A percentile compares a stretch with the other conserved stretches of the same genome.
phyloP scores from a whole-genome alignment of 495 filamentous ascomycete genomes.

The Friedmanniomyces simplex region DNA sequence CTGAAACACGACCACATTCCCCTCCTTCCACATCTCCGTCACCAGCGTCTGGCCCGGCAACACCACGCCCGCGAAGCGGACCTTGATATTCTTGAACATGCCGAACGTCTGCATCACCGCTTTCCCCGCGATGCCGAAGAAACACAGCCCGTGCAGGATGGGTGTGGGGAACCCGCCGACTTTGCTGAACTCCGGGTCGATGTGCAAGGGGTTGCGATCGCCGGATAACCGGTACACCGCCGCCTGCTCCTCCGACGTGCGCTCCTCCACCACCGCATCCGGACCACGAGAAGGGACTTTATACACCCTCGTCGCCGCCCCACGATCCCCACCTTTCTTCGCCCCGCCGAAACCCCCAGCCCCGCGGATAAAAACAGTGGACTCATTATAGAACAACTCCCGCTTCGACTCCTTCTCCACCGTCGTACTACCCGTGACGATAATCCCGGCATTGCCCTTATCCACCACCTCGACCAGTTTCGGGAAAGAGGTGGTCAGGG shows the following conservation, averaged over 20 bases:
- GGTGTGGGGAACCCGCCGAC: slow-evolving; percentile 92
- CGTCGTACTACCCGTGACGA: slow-evolving; percentile 69
- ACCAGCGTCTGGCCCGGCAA: slow-evolving; percentile 85
- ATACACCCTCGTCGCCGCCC: slow-evolving; percentile 67
- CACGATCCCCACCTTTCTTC: slow-evolving; percentile 66
- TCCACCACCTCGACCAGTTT: slow-evolving; percentile 90
- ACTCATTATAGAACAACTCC: slow-evolving; percentile 95
- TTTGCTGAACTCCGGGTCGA: slow-evolving; percentile 90
- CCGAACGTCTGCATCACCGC: slow-evolving; percentile 79
- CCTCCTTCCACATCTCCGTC: slow-evolving; percentile 98
- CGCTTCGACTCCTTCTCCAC: slow-evolving; percentile 70
- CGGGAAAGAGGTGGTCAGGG: slow-evolving; percentile 66
- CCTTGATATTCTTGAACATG: slow-evolving; percentile 86
- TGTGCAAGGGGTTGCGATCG: slow-evolving; percentile 88
- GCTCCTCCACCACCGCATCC: slow-evolving; percentile 76
- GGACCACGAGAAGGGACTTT: slow-evolving; percentile 65
- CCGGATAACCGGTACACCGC: slow-evolving; percentile 90
- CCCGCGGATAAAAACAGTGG: slow-evolving; percentile 81
- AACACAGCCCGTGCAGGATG: slow-evolving; percentile 93
- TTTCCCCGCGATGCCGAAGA: slow-evolving; percentile 85
- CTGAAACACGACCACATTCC: slow-evolving; percentile 82
- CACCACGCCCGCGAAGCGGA: slow-evolving; percentile 87
- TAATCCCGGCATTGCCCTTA: slow-evolving; percentile 84
- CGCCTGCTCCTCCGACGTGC: slow-evolving; percentile 88
- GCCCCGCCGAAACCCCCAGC: slow-evolving; percentile 86